phyloP scores from a whole-genome alignment of 345 rosid species.

The Sonneratia alba region DNA sequence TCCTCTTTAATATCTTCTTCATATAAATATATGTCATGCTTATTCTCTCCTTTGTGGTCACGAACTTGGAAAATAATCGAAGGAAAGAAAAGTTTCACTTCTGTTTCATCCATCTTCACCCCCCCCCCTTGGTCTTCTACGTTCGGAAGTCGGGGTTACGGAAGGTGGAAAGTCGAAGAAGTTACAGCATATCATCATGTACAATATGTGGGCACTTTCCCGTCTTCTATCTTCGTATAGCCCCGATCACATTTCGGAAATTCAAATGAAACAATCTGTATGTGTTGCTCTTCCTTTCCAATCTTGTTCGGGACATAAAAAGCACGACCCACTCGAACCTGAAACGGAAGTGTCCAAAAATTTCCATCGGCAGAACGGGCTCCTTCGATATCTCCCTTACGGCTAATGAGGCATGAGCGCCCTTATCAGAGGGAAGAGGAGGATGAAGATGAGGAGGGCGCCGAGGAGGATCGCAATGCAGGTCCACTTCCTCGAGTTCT shows the following conservation, averaged over 20 bases:
- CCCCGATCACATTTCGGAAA: background rate
- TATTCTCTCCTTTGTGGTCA: background rate
- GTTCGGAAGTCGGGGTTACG: background rate
- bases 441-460: slow-evolving; percentile 2
- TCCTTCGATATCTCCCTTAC: background rate
- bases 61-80: background rate
- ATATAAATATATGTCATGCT: background rate
- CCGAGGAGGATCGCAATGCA: slow-evolving; percentile 6
- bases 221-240: background rate
- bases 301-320: background rate
- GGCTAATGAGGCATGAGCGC: background rate
- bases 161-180: background rate
- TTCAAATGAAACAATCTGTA: background rate
- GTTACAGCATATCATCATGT: background rate
- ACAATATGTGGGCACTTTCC: background rate
- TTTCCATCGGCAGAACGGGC: background rate
- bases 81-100: background rate
- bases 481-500: slow-evolving; percentile 7
- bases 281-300: background rate
- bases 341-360: background rate
- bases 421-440: background rate
- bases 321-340: background rate
- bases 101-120: background rate
- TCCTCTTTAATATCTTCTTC: background rate
- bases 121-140: background rate